Evolutionary conservation across 768 basidiomycete genomes (phyloP), one percentile per base, ranked within the genome.

Genomic region (Russula dissimulans): DNA sequence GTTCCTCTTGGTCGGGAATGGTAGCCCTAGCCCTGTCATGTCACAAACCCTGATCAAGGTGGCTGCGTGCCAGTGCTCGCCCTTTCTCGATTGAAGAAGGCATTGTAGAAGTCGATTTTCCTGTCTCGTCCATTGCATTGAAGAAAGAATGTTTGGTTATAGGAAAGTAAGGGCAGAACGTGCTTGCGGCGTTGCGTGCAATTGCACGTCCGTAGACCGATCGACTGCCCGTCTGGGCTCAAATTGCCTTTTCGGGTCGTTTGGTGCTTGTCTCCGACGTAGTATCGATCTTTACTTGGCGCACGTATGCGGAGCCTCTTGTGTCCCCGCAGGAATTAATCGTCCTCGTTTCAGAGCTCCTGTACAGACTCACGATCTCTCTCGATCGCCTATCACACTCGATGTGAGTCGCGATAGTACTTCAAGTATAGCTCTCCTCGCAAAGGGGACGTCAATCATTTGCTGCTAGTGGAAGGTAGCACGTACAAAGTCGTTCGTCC

Each of bases 101-200:
- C 38, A 36, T 43, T 10, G 43, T 46, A 18, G 46, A 52, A 56
- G 44, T 9, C 9, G 34, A 14, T 12, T 15, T 47, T 42, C 29
- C 56, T 14, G 32, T 36, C 51, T 41, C 43, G 29, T 10, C 34
- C 34, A 10, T 3, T 26, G 22, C 17, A 47, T 4, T 46, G 48
- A 42, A 41, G 48, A 44, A 29, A 29, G 44, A 26, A 18, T 45
- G 50, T 53, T 48, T 45, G 51, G 45, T 53, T 34, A 53, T 39
- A 11, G 15, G 26, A 29, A 46, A 53, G 11, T 43, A 44, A 48
- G 51, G 41, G 51, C 36, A 57, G 50, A 62, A 62, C 61, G 61
- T 57, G 61, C 46, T 43, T 57, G 32, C 51, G 26, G 56, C 61
- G 9, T 62, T 62, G 56, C 47, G 53, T 29, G 45, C 26, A 26